Conservation (phyloP, 1,139 yeast species). For the Protomyces inundatus region DNA sequence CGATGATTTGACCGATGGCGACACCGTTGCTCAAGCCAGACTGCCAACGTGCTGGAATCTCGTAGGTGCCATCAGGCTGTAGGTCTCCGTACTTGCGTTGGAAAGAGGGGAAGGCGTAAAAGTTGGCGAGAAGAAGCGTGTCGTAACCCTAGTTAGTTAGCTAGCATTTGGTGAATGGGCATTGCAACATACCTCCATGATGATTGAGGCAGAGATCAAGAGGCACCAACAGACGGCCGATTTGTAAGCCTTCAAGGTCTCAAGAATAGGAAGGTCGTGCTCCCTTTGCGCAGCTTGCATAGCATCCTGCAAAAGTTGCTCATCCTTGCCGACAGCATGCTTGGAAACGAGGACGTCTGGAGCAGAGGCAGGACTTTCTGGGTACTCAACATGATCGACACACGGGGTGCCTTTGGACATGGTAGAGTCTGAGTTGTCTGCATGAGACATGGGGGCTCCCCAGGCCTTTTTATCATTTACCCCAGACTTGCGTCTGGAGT, state of each 20-base stretch:
- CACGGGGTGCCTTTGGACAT: not conserved
- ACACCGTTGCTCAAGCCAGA: constrained; percentile 43
- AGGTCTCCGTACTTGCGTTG: constrained; percentile 38
- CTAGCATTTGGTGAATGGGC: not conserved
- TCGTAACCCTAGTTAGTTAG: constrained; percentile 43
- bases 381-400: not conserved
- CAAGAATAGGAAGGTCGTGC: constrained; percentile 6
- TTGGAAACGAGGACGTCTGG: not conserved
- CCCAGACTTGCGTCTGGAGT: too few relatives aligned
- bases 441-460: too few relatives aligned
- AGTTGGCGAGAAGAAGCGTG: constrained; percentile 39
- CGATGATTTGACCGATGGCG: constrained; percentile 43
- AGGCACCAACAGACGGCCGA: constrained; percentile 48
- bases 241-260: constrained; percentile 34
- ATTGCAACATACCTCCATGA: constrained; percentile 41
- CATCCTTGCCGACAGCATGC: not conserved
- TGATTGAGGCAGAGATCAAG: constrained; percentile 43
- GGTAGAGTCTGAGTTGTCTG: not conserved
- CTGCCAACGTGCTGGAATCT: constrained; percentile 47
- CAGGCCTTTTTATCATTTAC: too few relatives aligned
- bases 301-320: not conserved
- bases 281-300: constrained; percentile 2
- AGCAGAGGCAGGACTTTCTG: not conserved
- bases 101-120: constrained; percentile 47
- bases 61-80: constrained; percentile 33